Base-by-base conservation (phyloP, 345 rosid species). In the Rhizophora apiculata region DNA sequence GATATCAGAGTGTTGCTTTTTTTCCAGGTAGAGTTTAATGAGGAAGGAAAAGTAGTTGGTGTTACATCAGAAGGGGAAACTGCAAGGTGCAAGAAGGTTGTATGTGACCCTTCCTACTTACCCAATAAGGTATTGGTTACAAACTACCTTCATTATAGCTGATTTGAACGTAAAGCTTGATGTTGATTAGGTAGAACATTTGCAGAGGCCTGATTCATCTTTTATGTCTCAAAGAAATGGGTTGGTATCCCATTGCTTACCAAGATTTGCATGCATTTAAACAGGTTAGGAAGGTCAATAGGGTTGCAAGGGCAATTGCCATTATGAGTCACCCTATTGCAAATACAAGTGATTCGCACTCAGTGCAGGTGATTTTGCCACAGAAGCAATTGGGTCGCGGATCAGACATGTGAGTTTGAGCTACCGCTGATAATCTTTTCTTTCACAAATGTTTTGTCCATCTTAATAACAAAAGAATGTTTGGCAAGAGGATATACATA, bases 51-150 rank as follows among this genome's bases (percentile, higher is more conserved):
- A 81, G 99, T 84, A 69, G 3, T 18, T 49, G 99, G 98, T 74
- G 99, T 96, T 60, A 90, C 98, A 31, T 95, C 99, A 13, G 99
- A 92, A 80, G 97, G 99, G 62, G 96, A 88, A 87, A 96, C 99
- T 71, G 99, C 98, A n/a, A 88, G 68, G 80, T 89, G 98, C 86
- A 90, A 90, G 78, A 96, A 92, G 82, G 90, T 92, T 80, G 99
- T 96, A 63, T 92, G 99, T 26, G 98, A 96, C 69, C 99, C 98
- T 67, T 96, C 97, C 32, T 96, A 89, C 86, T 82, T 92, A 36
- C 82, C 92, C 8, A 74, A 70, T 84, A 96, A 92, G 97, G 98
- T 96, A 82, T 70, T n/a, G 18, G 37, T 63, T 70, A 34, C 16
- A 15, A 8, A 9, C 37, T 48, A 48, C 46, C 31, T 48, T 36